Evolutionary conservation across 495 filamentous ascomycete species (phyloP).

Genomic region (Penicillium pulvis): DNA sequence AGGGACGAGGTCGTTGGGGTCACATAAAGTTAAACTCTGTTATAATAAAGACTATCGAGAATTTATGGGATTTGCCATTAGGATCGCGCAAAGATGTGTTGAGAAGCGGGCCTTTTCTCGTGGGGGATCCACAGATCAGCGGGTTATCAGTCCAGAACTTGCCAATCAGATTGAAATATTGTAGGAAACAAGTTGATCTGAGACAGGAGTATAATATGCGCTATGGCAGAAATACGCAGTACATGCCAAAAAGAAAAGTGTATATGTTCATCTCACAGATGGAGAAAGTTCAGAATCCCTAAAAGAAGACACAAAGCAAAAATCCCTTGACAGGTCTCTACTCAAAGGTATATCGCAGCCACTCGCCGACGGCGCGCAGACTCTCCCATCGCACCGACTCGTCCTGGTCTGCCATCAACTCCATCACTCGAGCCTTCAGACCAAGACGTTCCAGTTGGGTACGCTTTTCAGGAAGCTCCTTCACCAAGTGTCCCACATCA

Average conservation of each 20-base stretch:
- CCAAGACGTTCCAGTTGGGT: conserved; percentile 84
- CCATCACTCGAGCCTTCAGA: conserved; percentile 90
- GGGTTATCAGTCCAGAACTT: conserved; percentile 15
- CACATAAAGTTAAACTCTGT: conserved; percentile 2
- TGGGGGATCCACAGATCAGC: conserved; percentile 24
- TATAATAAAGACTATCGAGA: background rate
- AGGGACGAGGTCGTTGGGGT: background rate
- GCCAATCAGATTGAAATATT: conserved; percentile 2
- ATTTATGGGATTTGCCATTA: background rate
- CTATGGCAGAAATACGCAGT: conserved; percentile 29
- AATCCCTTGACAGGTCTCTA: conserved; percentile 6
- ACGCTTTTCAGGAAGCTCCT: conserved; percentile 85
- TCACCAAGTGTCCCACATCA: conserved; percentile 86
- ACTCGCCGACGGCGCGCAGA: conserved; percentile 87
- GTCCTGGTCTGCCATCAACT: conserved; percentile 87
- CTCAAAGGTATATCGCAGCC: conserved; percentile 86
- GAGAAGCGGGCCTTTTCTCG: conserved; percentile 10
- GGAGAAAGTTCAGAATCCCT: conserved; percentile 15
- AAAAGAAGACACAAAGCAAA: conserved; percentile 20
- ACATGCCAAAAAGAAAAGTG: conserved; percentile 18
- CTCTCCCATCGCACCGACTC: conserved; percentile 95
- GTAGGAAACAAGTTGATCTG: background rate
- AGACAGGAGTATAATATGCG: conserved; percentile 18
- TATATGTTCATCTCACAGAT: conserved; percentile 29
- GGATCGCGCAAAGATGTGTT: background rate